These are phyloP conservation scores for Gymnopus androsaceus DNA, from an alignment of 1,284 basidiomycete species.

Conservation along the genomic window DNA sequence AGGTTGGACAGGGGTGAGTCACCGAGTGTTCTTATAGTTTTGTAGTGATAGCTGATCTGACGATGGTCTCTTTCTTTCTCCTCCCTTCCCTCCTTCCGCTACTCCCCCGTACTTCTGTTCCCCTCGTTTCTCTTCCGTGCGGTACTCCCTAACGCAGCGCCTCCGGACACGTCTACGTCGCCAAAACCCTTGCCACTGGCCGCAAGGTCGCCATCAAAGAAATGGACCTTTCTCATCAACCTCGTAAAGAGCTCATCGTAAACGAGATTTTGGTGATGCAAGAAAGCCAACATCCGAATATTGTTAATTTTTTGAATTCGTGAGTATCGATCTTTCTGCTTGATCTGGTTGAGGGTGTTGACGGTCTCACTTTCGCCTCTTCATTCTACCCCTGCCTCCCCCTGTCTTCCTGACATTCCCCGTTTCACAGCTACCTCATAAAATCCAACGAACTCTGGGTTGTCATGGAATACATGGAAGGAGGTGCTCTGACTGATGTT, in stretches of 20 bases:
- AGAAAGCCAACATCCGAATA: slow-evolving; percentile 97
- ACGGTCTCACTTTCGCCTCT: neutral
- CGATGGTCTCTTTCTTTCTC: neutral
- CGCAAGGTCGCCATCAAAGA: slow-evolving; percentile 99
- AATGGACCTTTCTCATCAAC: slow-evolving; percentile 96
- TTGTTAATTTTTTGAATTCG: slow-evolving; percentile 86
- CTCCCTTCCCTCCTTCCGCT: neutral
- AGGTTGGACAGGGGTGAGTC: slow-evolving; percentile 96
- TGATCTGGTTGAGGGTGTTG: neutral
- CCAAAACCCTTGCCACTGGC: slow-evolving; percentile 85
- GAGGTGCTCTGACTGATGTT: slow-evolving; percentile 94
- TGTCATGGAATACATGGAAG: slow-evolving; percentile 99
- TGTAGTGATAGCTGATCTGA: neutral
- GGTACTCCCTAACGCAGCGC: slow-evolving; percentile 58
- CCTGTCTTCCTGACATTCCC: neutral
- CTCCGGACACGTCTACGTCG: slow-evolving; percentile 98
- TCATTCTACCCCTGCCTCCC: neutral
- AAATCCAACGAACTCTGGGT: slow-evolving; percentile 97
- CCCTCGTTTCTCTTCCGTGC: slow-evolving; percentile 1
- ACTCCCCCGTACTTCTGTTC: neutral
- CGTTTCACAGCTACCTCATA: slow-evolving; percentile 77
- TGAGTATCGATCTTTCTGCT: neutral
- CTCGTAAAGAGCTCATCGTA: slow-evolving; percentile 96
- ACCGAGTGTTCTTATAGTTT: slow-evolving; percentile 5
- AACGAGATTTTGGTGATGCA: slow-evolving; percentile 99